phyloP scores from a whole-genome alignment of 2,329 filamentous ascomycete genomes.

The Monilinia laxa region DNA sequence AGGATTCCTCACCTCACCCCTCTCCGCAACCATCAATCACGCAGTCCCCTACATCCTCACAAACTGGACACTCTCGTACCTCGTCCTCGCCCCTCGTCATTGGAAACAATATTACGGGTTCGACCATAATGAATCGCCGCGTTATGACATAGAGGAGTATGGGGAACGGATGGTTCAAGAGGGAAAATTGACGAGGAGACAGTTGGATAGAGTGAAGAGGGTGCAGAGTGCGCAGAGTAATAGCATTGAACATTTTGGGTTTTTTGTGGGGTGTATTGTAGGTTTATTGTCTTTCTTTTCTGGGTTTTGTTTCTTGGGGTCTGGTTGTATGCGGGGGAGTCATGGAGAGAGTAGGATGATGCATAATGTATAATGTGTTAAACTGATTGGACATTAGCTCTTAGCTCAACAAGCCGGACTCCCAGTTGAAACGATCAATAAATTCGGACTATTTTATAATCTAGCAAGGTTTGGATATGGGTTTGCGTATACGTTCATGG shows the following conservation, averaged over 20 bases:
- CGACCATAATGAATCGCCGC: neutral
- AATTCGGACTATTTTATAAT: neutral
- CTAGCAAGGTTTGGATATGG: neutral
- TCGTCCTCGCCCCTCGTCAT: neutral
- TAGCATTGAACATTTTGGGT: conserved; percentile 3
- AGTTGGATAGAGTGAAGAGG: neutral
- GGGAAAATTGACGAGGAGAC: neutral
- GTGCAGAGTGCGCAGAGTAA: conserved; percentile 5
- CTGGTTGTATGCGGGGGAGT: too few relatives aligned
- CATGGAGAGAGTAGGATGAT: too few relatives aligned
- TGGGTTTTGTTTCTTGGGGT: neutral
- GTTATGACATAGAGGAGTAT: neutral
- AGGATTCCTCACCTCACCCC: neutral
- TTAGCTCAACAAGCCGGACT: neutral
- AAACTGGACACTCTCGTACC: neutral
- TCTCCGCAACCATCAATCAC: neutral
- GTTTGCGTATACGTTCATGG: neutral
- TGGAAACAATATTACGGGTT: conserved; percentile 10
- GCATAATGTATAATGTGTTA: neutral
- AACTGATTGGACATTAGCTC: neutral
- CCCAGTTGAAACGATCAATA: neutral
- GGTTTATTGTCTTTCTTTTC: neutral
- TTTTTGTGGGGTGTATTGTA: conserved; percentile 2
- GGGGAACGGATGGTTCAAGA: neutral
- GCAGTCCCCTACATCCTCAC: conserved; percentile 1